Conservation (phyloP, 768 basidiomycete genomes). For the Podaxis rugospora region DNA sequence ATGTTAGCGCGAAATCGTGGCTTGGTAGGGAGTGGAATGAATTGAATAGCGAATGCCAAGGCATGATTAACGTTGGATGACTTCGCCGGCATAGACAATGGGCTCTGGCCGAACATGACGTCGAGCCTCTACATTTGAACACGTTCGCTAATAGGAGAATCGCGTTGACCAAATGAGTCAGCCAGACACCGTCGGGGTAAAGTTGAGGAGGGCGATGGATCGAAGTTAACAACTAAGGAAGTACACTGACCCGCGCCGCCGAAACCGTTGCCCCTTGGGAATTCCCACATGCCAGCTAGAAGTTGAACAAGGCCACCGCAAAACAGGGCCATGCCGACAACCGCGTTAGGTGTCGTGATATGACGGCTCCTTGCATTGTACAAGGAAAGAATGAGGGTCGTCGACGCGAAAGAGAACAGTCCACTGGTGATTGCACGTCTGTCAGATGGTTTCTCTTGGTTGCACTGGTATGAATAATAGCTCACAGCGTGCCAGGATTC, state of each 20-base stretch:
- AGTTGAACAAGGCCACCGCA: slow-evolving; percentile 84
- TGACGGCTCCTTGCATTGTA: slow-evolving; percentile 61
- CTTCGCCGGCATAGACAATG: neutral
- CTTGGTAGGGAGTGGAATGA: neutral
- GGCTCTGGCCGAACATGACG: neutral
- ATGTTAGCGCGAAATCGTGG: neutral
- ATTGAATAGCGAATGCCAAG: neutral
- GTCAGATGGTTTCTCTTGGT: slow-evolving; percentile 6
- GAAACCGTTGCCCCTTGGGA: slow-evolving; percentile 64
- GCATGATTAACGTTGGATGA: neutral
- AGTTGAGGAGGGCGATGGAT: neutral
- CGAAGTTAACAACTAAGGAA: neutral
- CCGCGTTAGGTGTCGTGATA: slow-evolving; percentile 57
- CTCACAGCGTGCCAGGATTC: slow-evolving; percentile 59
- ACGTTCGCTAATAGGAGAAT: neutral
- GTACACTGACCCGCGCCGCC: slow-evolving; percentile 63
- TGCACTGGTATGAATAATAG: neutral
- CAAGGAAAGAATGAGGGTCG: slow-evolving; percentile 74
- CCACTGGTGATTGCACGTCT: slow-evolving; percentile 40
- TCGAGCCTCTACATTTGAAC: neutral
- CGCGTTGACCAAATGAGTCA: neutral
- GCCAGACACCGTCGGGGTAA: neutral
- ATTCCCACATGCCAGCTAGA: slow-evolving; percentile 89
- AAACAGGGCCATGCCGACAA: slow-evolving; percentile 84
- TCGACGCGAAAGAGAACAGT: slow-evolving; percentile 79